Conservation (phyloP, 306 rosid genomes). For the Gillenia trifoliata region DNA sequence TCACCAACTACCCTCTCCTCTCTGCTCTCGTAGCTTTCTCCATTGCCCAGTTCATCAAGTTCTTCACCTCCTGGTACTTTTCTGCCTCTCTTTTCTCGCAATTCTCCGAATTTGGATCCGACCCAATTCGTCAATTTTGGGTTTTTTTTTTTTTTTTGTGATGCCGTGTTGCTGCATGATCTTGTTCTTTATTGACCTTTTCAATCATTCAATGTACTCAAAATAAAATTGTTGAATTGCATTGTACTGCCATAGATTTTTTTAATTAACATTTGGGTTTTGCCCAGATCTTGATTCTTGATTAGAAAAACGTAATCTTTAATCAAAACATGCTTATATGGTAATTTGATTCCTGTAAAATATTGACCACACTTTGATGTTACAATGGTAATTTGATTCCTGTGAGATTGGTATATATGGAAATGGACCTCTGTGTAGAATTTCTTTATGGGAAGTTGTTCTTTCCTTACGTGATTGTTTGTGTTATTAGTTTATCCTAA, state of each 20-base stretch:
- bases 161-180: not conserved
- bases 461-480: not conserved
- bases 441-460: not conserved
- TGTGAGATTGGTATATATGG: not conserved
- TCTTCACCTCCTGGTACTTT: slow-evolving; percentile 57
- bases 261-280: not conserved
- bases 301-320: not conserved
- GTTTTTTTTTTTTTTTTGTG: not conserved
- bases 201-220: not conserved
- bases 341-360: not conserved
- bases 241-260: not conserved
- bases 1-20: slow-evolving; percentile 69
- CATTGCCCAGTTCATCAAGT: slow-evolving; percentile 61
- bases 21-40: slow-evolving; percentile 57
- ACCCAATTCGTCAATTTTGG: not conserved
- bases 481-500: slow-evolving; percentile 18
- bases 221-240: not conserved
- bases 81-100: not conserved
- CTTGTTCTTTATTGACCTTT: not conserved
- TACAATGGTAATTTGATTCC: not conserved
- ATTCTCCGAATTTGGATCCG: slow-evolving; percentile 18
- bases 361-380: not conserved
- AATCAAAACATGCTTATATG: not conserved
- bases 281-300: slow-evolving; percentile 11
- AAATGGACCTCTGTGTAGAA: not conserved